Evolutionary conservation across 805 yeast species (phyloP).

Genomic region (Brettanomyces sp.): DNA sequence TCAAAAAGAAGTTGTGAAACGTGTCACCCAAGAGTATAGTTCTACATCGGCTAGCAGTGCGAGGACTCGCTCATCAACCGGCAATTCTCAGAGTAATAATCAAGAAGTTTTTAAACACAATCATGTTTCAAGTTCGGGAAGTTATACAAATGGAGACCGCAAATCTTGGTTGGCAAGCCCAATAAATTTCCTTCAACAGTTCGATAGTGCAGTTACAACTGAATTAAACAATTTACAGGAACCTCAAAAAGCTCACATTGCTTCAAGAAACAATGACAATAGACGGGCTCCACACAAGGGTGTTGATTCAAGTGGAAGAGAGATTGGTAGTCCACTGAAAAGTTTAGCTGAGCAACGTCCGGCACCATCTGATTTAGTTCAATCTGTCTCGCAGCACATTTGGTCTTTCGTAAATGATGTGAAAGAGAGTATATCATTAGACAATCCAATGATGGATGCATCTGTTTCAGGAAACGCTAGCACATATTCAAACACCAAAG

Average conservation of each 20-base stretch:
- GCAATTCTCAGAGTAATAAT: too few species aligned
- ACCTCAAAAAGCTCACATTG: constrained; percentile 7
- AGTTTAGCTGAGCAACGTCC: constrained; percentile 10
- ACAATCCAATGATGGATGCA: not conserved
- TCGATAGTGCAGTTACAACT: constrained; percentile 56
- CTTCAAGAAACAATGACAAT: not conserved
- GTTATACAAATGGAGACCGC: not conserved
- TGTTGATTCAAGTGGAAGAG: constrained; percentile 6
- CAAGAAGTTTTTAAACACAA: too few species aligned
- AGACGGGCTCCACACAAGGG: constrained; percentile 9
- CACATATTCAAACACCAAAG: too few species aligned
- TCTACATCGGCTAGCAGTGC: not conserved
- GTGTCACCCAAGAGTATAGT: constrained; percentile 19
- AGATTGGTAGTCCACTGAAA: constrained; percentile 18
- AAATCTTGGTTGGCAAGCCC: constrained; percentile 38
- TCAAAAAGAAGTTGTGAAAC: constrained; percentile 36
- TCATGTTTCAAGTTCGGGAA: not conserved
- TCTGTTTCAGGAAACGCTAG: not conserved
- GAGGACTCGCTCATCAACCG: not conserved
- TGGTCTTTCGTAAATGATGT: constrained; percentile 47
- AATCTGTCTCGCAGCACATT: constrained; percentile 31
- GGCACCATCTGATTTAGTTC: constrained; percentile 21
- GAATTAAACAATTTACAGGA: constrained; percentile 50
- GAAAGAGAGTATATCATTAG: constrained; percentile 13
- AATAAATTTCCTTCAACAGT: constrained; percentile 51